phyloP scores from a whole-genome alignment of 1,284 basidiomycete species.

The Inonotus obliquus region DNA sequence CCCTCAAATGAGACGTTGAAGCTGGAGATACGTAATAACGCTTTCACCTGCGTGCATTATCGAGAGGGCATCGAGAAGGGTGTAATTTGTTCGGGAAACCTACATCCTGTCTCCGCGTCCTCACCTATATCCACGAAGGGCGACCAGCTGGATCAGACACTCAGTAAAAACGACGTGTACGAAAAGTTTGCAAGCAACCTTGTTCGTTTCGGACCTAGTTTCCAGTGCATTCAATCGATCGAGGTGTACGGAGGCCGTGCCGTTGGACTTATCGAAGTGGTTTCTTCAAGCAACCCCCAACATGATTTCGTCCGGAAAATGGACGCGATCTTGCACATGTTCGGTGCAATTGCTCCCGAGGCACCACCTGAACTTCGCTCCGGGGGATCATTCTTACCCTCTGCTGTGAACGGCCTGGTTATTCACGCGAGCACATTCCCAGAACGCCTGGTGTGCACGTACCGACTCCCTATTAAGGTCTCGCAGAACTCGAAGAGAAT shows the following conservation, averaged over 20 bases:
- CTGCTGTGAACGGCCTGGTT: conserved; percentile 28
- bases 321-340: conserved; percentile 33
- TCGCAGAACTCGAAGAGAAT: conserved; percentile 27
- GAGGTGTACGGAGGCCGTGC: conserved; percentile 28
- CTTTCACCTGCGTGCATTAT: conserved; percentile 6
- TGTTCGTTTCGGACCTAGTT: conserved; percentile 31
- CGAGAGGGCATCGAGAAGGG: conserved; percentile 3
- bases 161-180: conserved; percentile 6
- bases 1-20: conserved; percentile 1
- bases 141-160: not conserved
- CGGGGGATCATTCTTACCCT: conserved; percentile 30
- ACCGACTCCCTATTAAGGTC: conserved; percentile 29
- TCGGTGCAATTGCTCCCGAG: conserved; percentile 27
- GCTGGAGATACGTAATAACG: not conserved
- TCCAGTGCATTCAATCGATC: conserved; percentile 30
- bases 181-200: conserved; percentile 15
- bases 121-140: not conserved
- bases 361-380: conserved; percentile 22
- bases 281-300: conserved; percentile 23
- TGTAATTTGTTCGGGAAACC: conserved; percentile 28
- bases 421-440: conserved; percentile 28
- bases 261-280: conserved; percentile 27
- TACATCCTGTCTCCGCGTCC: conserved; percentile 5
- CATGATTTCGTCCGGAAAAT: conserved; percentile 31
- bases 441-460: conserved; percentile 29